Percentiles rank a stretch among this genome's conserved stretches.
Conservation (phyloP, 2,329 filamentous ascomycete species). For the Colletotrichum aenigma region DNA sequence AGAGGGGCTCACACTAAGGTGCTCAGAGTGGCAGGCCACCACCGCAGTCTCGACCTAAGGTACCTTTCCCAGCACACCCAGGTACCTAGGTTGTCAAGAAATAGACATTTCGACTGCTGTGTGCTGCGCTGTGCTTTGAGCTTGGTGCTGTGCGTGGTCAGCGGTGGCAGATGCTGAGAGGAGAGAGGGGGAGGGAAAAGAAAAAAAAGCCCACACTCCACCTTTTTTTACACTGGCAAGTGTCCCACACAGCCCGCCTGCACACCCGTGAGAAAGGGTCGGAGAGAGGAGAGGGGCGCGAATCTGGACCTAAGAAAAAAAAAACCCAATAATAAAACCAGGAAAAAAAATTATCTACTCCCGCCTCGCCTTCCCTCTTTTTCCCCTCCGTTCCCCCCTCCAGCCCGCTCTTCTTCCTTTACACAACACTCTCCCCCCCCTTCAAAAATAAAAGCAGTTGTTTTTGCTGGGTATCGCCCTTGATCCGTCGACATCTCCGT, state of each 20-base stretch:
- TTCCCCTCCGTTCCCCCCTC: conserved; percentile 20
- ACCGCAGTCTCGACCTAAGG: not conserved
- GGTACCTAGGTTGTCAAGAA: not conserved
- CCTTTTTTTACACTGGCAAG: conserved; percentile 11
- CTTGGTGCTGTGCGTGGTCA: not conserved
- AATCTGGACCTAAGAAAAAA: conserved; percentile 14
- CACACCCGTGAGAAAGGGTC: not conserved
- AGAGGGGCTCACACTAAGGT: not conserved
- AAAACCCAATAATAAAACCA: conserved; percentile 24
- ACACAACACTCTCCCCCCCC: conserved; percentile 17
- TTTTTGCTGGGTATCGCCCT: conserved; percentile 19
- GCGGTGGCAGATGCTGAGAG: not conserved
- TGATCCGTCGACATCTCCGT: conserved; percentile 27
- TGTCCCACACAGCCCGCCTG: not conserved
- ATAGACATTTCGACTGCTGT: not conserved
- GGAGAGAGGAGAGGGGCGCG: conserved; percentile 6
- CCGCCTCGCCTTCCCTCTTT: conserved; percentile 22
- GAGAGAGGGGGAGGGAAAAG: not conserved
- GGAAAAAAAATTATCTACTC: conserved; percentile 25
- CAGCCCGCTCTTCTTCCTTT: conserved; percentile 20
- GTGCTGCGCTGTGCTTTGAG: too few species aligned
- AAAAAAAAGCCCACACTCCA: conserved; percentile 1
- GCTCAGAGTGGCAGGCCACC: not conserved
- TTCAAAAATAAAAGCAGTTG: conserved; percentile 15
- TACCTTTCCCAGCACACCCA: not conserved